These are phyloP conservation scores for Onygenales sp. DNA, from an alignment of 2,329 filamentous ascomycete species.

Conservation along the genomic window DNA sequence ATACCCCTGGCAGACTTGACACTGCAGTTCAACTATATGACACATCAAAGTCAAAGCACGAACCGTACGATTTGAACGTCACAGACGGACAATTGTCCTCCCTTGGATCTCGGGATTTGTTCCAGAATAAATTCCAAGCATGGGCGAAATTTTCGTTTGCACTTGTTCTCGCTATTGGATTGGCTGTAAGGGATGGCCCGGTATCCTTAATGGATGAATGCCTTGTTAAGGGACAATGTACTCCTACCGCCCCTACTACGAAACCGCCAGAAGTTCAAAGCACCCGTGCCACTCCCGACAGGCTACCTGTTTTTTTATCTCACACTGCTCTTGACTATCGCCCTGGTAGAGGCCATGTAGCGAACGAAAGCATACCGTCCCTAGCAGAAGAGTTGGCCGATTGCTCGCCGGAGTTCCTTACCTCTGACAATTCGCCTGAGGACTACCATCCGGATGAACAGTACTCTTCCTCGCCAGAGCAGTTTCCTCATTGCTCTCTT, in stretches of 20 bases:
- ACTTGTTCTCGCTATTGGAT: slow-evolving; percentile 39
- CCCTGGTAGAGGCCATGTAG: too few species aligned
- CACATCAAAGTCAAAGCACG: slow-evolving; percentile 9
- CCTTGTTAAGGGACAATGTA: background rate
- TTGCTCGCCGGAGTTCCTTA: too few species aligned
- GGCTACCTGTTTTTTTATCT: background rate
- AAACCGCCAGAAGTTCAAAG: background rate
- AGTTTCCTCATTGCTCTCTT: too few species aligned
- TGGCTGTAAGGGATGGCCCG: slow-evolving; percentile 39
- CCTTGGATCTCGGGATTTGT: background rate
- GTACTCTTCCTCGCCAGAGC: too few species aligned
- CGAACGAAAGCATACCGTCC: too few species aligned
- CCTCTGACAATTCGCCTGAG: too few species aligned
- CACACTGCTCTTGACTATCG: too few species aligned
- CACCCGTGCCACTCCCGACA: background rate
- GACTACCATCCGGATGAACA: too few species aligned
- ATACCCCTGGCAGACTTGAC: background rate
- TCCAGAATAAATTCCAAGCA: background rate
- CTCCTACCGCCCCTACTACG: background rate
- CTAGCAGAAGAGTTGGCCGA: too few species aligned
- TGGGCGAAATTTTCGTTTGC: slow-evolving; percentile 42
- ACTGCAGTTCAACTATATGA: background rate
- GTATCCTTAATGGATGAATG: slow-evolving; percentile 17
- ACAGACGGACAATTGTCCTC: background rate
- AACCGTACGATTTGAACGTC: background rate